Evolutionary conservation across 2,329 filamentous ascomycete genomes (phyloP), one percentile per base, ranked within the genome.

Genomic region (Aspergillus latus): DNA sequence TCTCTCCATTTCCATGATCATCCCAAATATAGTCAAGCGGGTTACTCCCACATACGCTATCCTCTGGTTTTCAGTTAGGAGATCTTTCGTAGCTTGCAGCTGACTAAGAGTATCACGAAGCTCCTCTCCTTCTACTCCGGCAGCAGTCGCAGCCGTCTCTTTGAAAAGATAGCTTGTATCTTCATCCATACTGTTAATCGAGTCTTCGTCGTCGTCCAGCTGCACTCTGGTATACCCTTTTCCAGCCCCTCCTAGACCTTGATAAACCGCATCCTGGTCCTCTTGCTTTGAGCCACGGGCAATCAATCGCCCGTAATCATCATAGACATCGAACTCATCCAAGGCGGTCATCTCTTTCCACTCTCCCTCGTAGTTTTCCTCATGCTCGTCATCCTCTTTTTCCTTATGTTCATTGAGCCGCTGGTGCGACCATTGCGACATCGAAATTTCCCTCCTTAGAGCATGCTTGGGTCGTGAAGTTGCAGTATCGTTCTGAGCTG

Each of bases 301-400:
- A 62, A 99, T 82, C 29, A 99, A 81, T 63, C 84, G 89, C 64
- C 96, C 89, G 71, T 96, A 88, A 67, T 99, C 94, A 70, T 99
- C 91, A 73, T 97, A 99, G 63, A 96, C 89, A 74, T 97, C 93
- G 71, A 94, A 95, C 37, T 88, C 88, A 6, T 92, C 94, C 68
- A 92, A 91, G 1, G 94, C 86, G 1, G 93, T 94, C 94, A 99
- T 99, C 2, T 85, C 84, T 76, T 97, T 91, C 94, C 94, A 99
- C 50, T 82, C 85, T 1, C 78, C 60, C 46, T 59, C 61, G 11
- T 82, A 68, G 9, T 72, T 70, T 42, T 79, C 60, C 4, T 60
- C 57, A 21, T 65, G 52, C 15, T 66, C 58, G 10, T 84, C 79
- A n/a, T 82, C 76, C 6, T 86, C 9, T n/a, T 21, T 29, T 7